Base-by-base conservation (phyloP, 805 yeast species). In the Lachancea sp. region DNA sequence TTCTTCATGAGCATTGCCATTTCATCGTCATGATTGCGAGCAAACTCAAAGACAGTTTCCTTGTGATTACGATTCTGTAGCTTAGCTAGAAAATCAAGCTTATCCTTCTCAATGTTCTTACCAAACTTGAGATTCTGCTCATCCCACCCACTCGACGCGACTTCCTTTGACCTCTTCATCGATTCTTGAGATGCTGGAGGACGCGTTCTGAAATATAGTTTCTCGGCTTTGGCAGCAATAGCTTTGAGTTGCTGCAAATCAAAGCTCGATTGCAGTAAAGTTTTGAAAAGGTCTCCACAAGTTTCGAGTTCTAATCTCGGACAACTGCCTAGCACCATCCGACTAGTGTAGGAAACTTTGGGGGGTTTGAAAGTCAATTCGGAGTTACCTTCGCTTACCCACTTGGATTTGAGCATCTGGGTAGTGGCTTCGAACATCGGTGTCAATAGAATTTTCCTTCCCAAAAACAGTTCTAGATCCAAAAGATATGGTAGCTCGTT, bases 1-100 rank as follows among this genome's bases (percentile, higher is more conserved):
- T 80, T 79, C 51, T 81, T 75, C 99, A 93, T 93, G 59, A 93
- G 72, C 44, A 82, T 82, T 33, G 85, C 82, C 59, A 88, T 72
- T 41, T 81, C 76, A 51, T 82, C 82, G 52, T 81, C 86, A 41
- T 72, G 74, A 42, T 73, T 70, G 57, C 81, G 78, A 49, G 81
- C 77, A 65, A 89, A 84, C 65, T 93, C 99, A 62, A 93, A 93
- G 3, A 93, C 97, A 0, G 99, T 93, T 61, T 93, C 98, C 56
- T 86, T 83, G 41, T 79, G 71, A 36, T 71, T 63, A 59, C 96
- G 73, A 53, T 85, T 75, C 48, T 79, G 78, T 49, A 93, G 69
- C 55, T 80, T 79, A 4, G 79, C 85, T 52, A 93, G 72, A 57
- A 93, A 82, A 35, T 66, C 74, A 20, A 83, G 73, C 60, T 85